Evolutionary conservation across 2,329 filamentous ascomycete genomes (phyloP).

Genomic region (Orbilia quercus): DNA sequence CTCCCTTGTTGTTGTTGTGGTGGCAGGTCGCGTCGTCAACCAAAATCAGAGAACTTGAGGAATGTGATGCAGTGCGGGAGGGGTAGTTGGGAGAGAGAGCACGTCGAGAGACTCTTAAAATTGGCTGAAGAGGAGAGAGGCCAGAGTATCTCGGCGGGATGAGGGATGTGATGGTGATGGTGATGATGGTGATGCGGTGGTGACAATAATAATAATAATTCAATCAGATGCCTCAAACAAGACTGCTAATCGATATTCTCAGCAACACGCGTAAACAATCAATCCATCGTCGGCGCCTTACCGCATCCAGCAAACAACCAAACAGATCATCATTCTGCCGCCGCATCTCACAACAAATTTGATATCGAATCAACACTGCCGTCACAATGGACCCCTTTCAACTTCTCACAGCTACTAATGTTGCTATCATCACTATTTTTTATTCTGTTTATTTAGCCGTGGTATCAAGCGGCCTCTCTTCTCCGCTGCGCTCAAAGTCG

Average conservation of each 20-base stretch:
- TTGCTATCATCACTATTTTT: too few relatives aligned
- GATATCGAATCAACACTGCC: too few relatives aligned
- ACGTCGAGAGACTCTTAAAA: too few relatives aligned
- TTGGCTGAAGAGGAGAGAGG: too few relatives aligned
- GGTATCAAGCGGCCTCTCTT: background rate
- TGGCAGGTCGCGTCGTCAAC: background rate
- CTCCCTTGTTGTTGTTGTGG: background rate
- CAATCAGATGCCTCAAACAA: conserved; percentile 49
- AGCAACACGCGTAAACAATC: conserved; percentile 19
- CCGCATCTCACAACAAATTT: background rate
- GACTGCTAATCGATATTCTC: conserved; percentile 29
- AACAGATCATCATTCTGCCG: background rate
- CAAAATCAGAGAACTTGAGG: background rate
- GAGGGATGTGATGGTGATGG: background rate
- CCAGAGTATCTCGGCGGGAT: too few relatives aligned
- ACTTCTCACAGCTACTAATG: too few relatives aligned
- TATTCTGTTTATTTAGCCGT: too few relatives aligned
- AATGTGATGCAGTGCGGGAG: background rate
- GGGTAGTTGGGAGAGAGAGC: background rate
- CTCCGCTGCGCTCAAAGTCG: background rate
- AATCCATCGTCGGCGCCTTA: background rate
- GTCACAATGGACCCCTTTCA: too few relatives aligned
- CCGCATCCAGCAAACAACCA: background rate
- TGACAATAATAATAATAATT: background rate
- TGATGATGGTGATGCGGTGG: conserved; percentile 11